Conservation (phyloP, 345 rosid genomes). For the Melaleuca quinquenervia region DNA sequence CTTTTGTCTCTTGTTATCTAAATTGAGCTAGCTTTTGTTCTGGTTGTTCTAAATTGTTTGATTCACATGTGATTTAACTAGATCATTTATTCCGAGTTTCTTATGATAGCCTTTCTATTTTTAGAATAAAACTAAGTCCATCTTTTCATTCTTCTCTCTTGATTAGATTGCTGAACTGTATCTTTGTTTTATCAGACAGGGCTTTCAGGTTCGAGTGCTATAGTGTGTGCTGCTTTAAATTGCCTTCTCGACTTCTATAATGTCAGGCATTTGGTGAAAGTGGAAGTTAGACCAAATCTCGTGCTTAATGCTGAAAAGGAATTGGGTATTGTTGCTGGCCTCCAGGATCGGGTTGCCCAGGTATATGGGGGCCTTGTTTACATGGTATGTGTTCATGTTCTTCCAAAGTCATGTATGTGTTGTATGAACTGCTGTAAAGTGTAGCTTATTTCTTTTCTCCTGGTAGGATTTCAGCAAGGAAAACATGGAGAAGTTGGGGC, state of each 20-base stretch:
- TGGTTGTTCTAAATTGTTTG: background rate
- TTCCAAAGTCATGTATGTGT: background rate
- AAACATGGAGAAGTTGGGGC: slow-evolving; percentile 69
- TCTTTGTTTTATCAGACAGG: slow-evolving; percentile 54
- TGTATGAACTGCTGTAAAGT: background rate
- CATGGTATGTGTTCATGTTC: slow-evolving; percentile 40
- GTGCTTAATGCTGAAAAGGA: slow-evolving; percentile 72
- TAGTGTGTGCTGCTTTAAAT: slow-evolving; percentile 81
- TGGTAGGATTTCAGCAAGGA: slow-evolving; percentile 75
- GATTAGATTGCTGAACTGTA: background rate
- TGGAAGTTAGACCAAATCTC: slow-evolving; percentile 63
- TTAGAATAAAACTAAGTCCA: background rate
- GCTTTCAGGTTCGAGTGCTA: slow-evolving; percentile 97
- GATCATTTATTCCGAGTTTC: background rate
- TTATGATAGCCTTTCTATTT: background rate
- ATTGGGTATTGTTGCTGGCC: slow-evolving; percentile 95
- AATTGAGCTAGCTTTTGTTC: background rate
- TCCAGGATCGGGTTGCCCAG: slow-evolving; percentile 96
- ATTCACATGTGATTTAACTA: background rate
- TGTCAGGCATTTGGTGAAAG: slow-evolving; percentile 66
- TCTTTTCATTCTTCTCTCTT: background rate
- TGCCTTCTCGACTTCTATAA: slow-evolving; percentile 88
- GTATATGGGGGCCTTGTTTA: slow-evolving; percentile 92
- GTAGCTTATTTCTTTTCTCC: background rate
- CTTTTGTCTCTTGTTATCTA: background rate